phyloP scores from a whole-genome alignment of 2,329 filamentous ascomycete species.

The Beauveria rudraprayagi region DNA sequence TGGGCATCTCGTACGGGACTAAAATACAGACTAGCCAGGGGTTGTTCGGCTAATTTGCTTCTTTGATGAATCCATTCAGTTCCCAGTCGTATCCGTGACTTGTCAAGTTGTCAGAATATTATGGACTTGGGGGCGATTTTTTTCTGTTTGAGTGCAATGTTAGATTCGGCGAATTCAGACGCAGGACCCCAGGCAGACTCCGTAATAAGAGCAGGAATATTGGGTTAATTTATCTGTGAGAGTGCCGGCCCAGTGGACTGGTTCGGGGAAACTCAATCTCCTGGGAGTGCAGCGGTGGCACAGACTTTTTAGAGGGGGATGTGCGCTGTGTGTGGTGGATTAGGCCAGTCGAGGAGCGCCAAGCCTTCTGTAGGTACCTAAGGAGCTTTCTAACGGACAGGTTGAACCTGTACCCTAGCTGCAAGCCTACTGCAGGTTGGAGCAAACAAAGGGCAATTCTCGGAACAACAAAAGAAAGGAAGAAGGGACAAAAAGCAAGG shows the following conservation, averaged over 20 bases:
- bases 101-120: background rate
- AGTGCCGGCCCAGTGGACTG: background rate
- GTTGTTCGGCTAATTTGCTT: background rate
- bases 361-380: background rate
- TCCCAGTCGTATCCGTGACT: background rate
- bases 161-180: too few species aligned
- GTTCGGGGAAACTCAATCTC: conserved; percentile 4
- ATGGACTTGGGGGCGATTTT: background rate
- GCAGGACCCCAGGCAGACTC: too few species aligned
- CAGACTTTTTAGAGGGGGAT: background rate
- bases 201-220: background rate
- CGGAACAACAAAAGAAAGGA: too few species aligned
- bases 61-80: background rate
- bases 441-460: background rate
- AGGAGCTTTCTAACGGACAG: background rate
- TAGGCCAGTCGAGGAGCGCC: too few species aligned
- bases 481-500: too few species aligned
- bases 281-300: background rate
- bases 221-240: background rate
- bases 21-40: background rate
- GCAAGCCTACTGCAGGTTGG: background rate
- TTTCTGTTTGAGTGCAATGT: background rate
- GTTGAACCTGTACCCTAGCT: background rate
- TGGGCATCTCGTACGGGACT: background rate
- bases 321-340: background rate